Conservation (phyloP, 2,329 filamentous ascomycete species). For the Rosellinia necatrix region DNA sequence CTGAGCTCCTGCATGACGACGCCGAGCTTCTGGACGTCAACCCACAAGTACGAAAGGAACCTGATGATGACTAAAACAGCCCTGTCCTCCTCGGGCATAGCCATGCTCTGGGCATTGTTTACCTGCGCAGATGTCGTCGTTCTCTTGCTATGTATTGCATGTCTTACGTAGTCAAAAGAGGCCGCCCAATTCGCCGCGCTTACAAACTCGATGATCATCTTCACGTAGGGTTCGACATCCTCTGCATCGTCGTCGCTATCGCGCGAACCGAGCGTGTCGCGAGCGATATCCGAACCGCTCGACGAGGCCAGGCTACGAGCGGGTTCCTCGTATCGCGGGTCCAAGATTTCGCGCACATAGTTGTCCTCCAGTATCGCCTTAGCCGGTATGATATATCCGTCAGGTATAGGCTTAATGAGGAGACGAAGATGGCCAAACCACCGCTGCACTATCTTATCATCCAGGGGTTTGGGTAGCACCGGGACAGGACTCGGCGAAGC, state of each 20-base stretch:
- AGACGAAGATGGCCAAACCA: slow-evolving; percentile 60
- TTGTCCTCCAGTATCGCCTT: slow-evolving; percentile 61
- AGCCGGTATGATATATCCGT: slow-evolving; percentile 60
- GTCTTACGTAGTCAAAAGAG: slow-evolving; percentile 63
- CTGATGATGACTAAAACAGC: slow-evolving; percentile 59
- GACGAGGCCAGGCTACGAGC: slow-evolving; percentile 37
- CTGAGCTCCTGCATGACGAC: slow-evolving; percentile 68
- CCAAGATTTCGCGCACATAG: slow-evolving; percentile 46
- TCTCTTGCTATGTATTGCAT: slow-evolving; percentile 56
- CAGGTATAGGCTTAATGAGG: slow-evolving; percentile 63
- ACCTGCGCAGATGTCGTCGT: slow-evolving; percentile 48
- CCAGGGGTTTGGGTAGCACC: slow-evolving; percentile 47
- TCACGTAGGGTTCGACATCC: slow-evolving; percentile 60
- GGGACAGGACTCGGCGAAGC: background rate
- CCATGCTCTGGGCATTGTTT: slow-evolving; percentile 44
- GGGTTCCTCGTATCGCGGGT: slow-evolving; percentile 35
- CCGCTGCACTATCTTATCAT: slow-evolving; percentile 57
- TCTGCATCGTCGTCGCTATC: slow-evolving; percentile 43
- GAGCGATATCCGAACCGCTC: slow-evolving; percentile 44
- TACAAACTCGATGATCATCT: slow-evolving; percentile 64
- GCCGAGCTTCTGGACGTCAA: slow-evolving; percentile 65
- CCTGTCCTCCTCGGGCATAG: slow-evolving; percentile 55
- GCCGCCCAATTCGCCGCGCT: slow-evolving; percentile 67
- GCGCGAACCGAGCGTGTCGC: slow-evolving; percentile 40
- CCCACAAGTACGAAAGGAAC: slow-evolving; percentile 67